A percentile compares a stretch with the other conserved stretches of the same genome.
Evolutionary conservation across 257 asterid genomes (phyloP).

Genomic region (Agastache rugosa): DNA sequence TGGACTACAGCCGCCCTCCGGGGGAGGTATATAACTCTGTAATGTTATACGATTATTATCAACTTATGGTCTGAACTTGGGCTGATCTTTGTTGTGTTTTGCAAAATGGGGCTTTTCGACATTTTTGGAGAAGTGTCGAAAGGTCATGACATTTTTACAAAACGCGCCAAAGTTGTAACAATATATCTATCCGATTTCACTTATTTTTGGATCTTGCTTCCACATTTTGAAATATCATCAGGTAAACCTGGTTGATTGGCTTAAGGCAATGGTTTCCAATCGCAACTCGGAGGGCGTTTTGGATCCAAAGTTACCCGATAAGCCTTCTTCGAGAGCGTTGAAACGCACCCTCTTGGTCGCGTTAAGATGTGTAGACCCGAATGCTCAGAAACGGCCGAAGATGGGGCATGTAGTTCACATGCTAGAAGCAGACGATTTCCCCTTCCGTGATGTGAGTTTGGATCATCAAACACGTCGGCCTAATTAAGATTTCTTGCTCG

Average conservation of each 20-base stretch:
- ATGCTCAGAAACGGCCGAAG: constrained; percentile 84
- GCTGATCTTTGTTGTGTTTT: background rate
- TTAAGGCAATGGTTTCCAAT: constrained; percentile 83
- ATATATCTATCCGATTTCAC: background rate
- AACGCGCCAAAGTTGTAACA: background rate
- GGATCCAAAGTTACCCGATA: constrained; percentile 76
- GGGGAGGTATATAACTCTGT: constrained; percentile 62
- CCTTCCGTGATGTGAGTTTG: constrained; percentile 77
- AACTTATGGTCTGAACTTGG: background rate
- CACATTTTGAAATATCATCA: constrained; percentile 21
- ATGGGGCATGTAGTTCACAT: constrained; percentile 96
- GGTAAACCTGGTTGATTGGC: constrained; percentile 93
- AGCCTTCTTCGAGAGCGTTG: constrained; percentile 83
- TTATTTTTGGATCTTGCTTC: constrained; percentile 28
- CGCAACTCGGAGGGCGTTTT: constrained; percentile 83
- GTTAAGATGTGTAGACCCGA: constrained; percentile 84
- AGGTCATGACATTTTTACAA: background rate
- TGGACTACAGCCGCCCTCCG: constrained; percentile 83
- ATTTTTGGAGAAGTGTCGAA: too few species aligned
- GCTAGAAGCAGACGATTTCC: constrained; percentile 91
- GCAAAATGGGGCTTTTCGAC: background rate
- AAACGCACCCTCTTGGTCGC: constrained; percentile 86
- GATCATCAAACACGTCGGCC: background rate
- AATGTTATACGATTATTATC: background rate
- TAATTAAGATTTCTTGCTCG: background rate